Conservation (phyloP, 73 alveolate genomes). For the Blepharisma stoltei region DNA sequence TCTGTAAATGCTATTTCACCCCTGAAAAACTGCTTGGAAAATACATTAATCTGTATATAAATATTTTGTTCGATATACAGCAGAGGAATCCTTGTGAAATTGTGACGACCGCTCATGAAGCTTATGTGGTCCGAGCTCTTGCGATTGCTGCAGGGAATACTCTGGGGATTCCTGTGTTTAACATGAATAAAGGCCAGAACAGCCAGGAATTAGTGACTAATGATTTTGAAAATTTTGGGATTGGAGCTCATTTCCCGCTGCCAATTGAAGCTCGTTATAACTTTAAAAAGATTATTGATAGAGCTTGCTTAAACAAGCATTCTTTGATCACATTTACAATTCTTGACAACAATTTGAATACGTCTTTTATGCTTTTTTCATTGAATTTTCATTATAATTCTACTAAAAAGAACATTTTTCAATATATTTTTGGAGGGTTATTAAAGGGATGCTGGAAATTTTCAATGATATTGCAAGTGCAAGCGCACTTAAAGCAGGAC, state of each 20-base stretch:
- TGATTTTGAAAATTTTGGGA: not conserved
- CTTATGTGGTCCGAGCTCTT: not conserved
- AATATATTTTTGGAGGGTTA: too few relatives aligned
- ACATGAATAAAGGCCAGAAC: not conserved
- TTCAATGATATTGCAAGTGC: not conserved
- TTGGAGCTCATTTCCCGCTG: not conserved
- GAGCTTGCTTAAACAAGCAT: not conserved
- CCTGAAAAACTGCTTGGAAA: constrained; percentile 26
- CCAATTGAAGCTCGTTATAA: constrained; percentile 8
- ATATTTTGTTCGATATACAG: not conserved
- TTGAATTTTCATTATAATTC: too few relatives aligned
- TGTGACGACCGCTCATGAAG: not conserved
- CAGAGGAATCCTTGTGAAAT: not conserved
- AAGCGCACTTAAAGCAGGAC: not conserved
- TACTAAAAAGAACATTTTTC: too few relatives aligned
- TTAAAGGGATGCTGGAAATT: not conserved
- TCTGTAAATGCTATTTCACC: not conserved
- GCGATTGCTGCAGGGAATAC: not conserved
- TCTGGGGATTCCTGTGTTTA: not conserved
- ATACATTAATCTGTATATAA: not conserved
- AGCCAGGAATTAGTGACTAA: not conserved
- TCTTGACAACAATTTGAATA: not conserved
- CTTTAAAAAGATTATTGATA: not conserved
- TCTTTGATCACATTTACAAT: not conserved
- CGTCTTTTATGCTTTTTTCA: too few relatives aligned